These are phyloP conservation scores for Phytophthora vignae DNA, from an alignment of 352 stramenopile genomes.

Conservation along the genomic window DNA sequence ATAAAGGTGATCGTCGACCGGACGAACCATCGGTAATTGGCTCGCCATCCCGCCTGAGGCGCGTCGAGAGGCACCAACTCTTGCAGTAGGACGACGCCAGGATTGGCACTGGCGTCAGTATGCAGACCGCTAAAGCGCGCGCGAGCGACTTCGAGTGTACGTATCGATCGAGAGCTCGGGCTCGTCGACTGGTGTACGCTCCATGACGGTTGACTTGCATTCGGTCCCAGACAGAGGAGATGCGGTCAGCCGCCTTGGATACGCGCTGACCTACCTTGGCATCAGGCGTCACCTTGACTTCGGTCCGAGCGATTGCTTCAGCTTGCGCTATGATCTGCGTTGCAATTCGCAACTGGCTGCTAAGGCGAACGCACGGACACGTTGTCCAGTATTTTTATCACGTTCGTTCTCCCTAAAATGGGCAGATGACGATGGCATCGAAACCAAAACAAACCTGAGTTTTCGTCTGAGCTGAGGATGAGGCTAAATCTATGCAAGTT, in stretches of 20 bases:
- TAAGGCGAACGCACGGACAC: not conserved
- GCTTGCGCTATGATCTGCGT: not conserved
- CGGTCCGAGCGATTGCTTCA: not conserved
- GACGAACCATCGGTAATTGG: constrained; percentile 15
- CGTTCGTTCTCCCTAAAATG: not conserved
- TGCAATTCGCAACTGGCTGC: not conserved
- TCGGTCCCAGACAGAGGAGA: constrained; percentile 8
- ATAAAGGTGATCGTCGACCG: constrained; percentile 11
- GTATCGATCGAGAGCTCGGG: constrained; percentile 16
- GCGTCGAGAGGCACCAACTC: constrained; percentile 9
- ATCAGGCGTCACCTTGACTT: not conserved
- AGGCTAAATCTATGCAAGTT: not conserved
- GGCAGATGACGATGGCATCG: not conserved
- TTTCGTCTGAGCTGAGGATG: not conserved
- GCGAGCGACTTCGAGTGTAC: constrained; percentile 8
- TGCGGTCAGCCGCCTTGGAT: not conserved
- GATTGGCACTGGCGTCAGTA: constrained; percentile 12
- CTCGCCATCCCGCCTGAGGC: constrained; percentile 1
- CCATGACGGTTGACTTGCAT: constrained; percentile 20
- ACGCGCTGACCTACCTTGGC: not conserved
- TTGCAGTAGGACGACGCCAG: constrained; percentile 16
- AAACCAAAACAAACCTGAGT: not conserved
- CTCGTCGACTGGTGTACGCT: constrained; percentile 13
- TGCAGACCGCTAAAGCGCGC: constrained; percentile 5
- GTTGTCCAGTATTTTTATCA: not conserved